phyloP scores from a whole-genome alignment of 306 rosid species.

The Cucurbita pepo region DNA sequence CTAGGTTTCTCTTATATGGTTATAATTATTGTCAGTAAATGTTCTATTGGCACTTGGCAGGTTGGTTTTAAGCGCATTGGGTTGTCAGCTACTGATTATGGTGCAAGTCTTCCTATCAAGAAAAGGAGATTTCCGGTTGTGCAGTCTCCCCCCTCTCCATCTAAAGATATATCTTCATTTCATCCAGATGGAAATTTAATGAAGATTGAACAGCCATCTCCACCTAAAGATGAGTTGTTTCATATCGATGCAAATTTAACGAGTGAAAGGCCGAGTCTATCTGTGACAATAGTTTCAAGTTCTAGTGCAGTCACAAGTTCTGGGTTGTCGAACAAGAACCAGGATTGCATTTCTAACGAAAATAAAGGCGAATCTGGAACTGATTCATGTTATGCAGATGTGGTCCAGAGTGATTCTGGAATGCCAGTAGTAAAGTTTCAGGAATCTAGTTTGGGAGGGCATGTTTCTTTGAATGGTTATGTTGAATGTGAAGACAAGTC shows the following conservation, averaged over 20 bases:
- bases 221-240: constrained; percentile 28
- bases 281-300: constrained; percentile 33
- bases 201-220: constrained; percentile 21
- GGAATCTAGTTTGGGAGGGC: constrained; percentile 6
- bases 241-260: constrained; percentile 24
- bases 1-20: constrained; percentile 1
- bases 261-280: constrained; percentile 24
- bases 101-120: constrained; percentile 92
- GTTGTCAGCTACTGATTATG: constrained; percentile 54
- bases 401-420: constrained; percentile 16
- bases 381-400: constrained; percentile 14
- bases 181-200: constrained; percentile 25
- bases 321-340: constrained; percentile 24
- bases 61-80: constrained; percentile 52
- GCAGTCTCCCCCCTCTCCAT: constrained; percentile 39
- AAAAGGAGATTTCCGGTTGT: constrained; percentile 62
- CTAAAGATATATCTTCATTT: constrained; percentile 31
- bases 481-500: constrained; percentile 22
- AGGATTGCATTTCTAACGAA: constrained; percentile 23
- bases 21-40: constrained; percentile 8
- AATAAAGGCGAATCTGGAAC: constrained; percentile 27
- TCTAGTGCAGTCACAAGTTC: constrained; percentile 30
- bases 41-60: constrained; percentile 53
- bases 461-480: constrained; percentile 20
- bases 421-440: constrained; percentile 25